phyloP scores from a whole-genome alignment of 345 rosid genomes.

The Laguncularia racemosa region DNA sequence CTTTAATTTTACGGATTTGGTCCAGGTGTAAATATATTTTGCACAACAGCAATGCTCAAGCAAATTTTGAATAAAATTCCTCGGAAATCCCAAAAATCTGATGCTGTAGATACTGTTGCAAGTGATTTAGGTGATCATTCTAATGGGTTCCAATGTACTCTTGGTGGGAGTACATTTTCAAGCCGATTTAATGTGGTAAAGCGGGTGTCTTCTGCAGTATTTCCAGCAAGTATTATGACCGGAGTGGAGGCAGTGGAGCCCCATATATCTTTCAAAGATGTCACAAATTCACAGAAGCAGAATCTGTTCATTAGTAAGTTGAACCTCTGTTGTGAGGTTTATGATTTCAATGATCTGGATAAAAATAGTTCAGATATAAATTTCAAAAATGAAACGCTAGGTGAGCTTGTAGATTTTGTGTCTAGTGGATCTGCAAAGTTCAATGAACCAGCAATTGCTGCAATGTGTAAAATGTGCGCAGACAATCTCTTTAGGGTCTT shows the following conservation, averaged over 20 bases:
- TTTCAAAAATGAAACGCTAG: slow-evolving; percentile 42
- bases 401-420: slow-evolving; percentile 62
- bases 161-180: slow-evolving; percentile 46
- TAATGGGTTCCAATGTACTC: slow-evolving; percentile 43
- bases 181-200: slow-evolving; percentile 70
- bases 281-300: slow-evolving; percentile 61
- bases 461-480: slow-evolving; percentile 60
- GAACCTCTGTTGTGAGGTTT: slow-evolving; percentile 54
- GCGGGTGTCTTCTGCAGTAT: slow-evolving; percentile 74
- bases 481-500: slow-evolving; percentile 55
- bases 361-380: slow-evolving; percentile 43
- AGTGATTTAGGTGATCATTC: slow-evolving; percentile 25
- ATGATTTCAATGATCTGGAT: slow-evolving; percentile 37
- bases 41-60: slow-evolving; percentile 48
- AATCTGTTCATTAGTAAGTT: slow-evolving; percentile 63
- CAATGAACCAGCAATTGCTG: slow-evolving; percentile 50
- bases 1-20: slow-evolving; percentile 1
- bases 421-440: slow-evolving; percentile 62
- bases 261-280: slow-evolving; percentile 62
- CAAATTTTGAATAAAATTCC: slow-evolving; percentile 79
- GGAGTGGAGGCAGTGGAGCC: slow-evolving; percentile 76
- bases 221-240: slow-evolving; percentile 65
- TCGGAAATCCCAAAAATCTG: slow-evolving; percentile 46
- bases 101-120: slow-evolving; percentile 32
- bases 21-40: slow-evolving; percentile 15